These are phyloP conservation scores for Anastatica hierochuntica DNA, from an alignment of 345 rosid genomes.

Conservation along the genomic window DNA sequence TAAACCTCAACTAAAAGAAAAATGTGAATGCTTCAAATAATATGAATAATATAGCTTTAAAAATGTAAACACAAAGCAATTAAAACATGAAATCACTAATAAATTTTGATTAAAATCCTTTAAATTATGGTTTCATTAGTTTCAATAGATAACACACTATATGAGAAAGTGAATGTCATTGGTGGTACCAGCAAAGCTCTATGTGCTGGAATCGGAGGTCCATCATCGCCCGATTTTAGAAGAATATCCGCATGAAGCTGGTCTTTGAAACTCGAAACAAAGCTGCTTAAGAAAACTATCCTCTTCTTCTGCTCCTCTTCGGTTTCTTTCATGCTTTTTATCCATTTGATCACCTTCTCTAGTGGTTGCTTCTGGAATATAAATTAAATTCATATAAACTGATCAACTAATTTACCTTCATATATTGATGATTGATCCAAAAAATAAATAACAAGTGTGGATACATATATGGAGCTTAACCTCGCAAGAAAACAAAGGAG, in stretches of 20 bases:
- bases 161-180: neutral
- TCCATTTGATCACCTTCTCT: constrained; percentile 55
- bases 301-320: constrained; percentile 54
- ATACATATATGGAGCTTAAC: constrained; percentile 30
- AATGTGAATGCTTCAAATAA: too few relatives aligned
- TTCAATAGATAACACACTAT: neutral
- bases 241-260: constrained; percentile 56
- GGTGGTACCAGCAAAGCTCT: constrained; percentile 47
- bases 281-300: constrained; percentile 47
- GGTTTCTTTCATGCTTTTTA: constrained; percentile 47
- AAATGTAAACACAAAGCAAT: neutral
- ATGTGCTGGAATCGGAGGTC: constrained; percentile 53
- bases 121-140: neutral
- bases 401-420: neutral
- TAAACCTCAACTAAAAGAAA: too few relatives aligned
- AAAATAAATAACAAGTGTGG: neutral
- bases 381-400: too few relatives aligned
- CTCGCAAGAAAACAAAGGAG: constrained; percentile 44
- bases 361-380: constrained; percentile 30
- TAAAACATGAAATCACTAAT: neutral
- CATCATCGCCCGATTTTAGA: constrained; percentile 45
- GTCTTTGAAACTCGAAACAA: constrained; percentile 37
- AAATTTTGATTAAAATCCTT: neutral
- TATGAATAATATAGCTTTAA: neutral
- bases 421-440: too few relatives aligned